These are phyloP conservation scores for Arachis hypogaea DNA, from an alignment of 306 rosid genomes.

Conservation along the genomic window DNA sequence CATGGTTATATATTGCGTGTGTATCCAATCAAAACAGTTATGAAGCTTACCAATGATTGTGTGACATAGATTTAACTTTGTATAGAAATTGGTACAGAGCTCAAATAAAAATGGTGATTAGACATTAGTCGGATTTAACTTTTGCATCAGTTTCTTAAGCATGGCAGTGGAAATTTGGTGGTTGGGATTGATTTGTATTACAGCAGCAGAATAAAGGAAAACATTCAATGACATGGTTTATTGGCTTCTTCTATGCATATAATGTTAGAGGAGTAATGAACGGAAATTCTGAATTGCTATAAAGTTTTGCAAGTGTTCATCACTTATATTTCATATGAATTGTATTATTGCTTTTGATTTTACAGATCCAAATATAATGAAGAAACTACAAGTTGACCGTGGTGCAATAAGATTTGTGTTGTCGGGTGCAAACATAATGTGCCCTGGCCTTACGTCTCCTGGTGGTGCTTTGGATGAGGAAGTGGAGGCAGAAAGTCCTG, in stretches of 20 bases:
- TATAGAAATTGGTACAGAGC: conserved; percentile 2
- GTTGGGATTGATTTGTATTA: conserved; percentile 20
- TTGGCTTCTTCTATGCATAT: conserved; percentile 13
- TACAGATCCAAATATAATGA: conserved; percentile 93
- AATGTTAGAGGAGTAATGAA: not conserved
- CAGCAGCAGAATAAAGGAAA: conserved; percentile 4
- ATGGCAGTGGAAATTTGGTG: not conserved
- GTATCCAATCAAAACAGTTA: not conserved
- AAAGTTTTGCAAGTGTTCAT: conserved; percentile 13
- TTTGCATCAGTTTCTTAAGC: no score
- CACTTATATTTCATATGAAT: conserved; percentile 3
- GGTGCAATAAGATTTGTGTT: conserved; percentile 94
- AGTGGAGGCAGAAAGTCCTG: conserved; percentile 87
- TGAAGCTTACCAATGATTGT: conserved; percentile 11
- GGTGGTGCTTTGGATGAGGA: conserved; percentile 90
- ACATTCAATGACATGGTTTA: conserved; percentile 10
- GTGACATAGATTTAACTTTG: conserved; percentile 1
- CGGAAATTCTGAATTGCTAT: no score
- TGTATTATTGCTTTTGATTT: conserved; percentile 25
- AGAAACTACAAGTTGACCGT: conserved; percentile 88
- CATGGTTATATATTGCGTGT: not conserved
- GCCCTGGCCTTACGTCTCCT: conserved; percentile 98
- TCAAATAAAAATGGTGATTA: not conserved
- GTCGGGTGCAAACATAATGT: conserved; percentile 98
- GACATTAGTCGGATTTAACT: conserved; percentile 6